A percentile compares a stretch with the other conserved stretches of the same genome.
Conservation (phyloP, 192 early-diverging fungal genomes). For the Podila verticillata region DNA sequence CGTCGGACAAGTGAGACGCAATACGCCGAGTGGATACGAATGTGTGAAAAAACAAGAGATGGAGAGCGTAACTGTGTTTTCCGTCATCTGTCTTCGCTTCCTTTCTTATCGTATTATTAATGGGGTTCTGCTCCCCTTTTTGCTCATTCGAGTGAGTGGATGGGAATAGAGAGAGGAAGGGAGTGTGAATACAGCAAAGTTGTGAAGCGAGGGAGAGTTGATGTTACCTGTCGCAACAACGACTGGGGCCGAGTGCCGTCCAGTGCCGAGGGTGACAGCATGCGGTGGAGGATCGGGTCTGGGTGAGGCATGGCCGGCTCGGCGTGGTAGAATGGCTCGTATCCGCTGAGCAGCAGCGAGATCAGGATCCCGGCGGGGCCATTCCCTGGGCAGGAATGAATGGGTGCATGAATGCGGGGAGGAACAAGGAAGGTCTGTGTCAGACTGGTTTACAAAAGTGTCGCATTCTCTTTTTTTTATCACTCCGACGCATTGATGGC, state of each 20-base stretch:
- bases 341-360: constrained; percentile 35
- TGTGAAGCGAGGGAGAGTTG: neutral
- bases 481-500: neutral
- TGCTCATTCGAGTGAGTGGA: neutral
- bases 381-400: constrained; percentile 16
- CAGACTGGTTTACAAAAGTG: neutral
- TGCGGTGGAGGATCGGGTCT: constrained; percentile 45
- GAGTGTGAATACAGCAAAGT: too few relatives aligned
- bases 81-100: neutral
- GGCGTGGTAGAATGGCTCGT: constrained; percentile 40
- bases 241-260: constrained; percentile 30
- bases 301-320: constrained; percentile 30
- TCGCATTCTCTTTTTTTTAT: too few relatives aligned
- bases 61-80: neutral
- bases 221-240: constrained; percentile 33
- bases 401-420: too few relatives aligned
- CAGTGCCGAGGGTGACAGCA: constrained; percentile 25
- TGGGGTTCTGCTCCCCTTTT: neutral
- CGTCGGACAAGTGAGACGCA: too few relatives aligned
- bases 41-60: neutral
- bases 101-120: too few relatives aligned
- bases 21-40: too few relatives aligned
- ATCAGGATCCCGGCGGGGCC: constrained; percentile 45
- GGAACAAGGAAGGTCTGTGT: neutral
- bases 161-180: too few relatives aligned